Evolutionary conservation across 192 early-diverging fungal genomes (phyloP).

Genomic region (Dissophora globulifera): DNA sequence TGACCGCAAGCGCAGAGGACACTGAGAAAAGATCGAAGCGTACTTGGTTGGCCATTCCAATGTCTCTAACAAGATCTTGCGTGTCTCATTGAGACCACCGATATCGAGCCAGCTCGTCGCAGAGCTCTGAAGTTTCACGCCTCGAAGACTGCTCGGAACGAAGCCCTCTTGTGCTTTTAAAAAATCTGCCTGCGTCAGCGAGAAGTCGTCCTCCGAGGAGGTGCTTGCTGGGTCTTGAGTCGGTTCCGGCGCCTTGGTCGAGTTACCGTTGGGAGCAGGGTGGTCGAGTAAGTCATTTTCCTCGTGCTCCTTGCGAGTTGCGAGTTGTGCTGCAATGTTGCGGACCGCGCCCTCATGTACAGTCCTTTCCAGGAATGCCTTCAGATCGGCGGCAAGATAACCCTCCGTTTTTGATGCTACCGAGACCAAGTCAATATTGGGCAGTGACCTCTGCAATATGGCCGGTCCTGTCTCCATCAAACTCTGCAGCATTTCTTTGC

Average conservation of each 20-base stretch:
- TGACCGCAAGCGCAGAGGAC: conserved; percentile 89
- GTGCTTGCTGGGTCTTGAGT: background rate
- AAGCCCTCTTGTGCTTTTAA: conserved; percentile 78
- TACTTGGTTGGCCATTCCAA: conserved; percentile 96
- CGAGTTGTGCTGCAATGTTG: conserved; percentile 55
- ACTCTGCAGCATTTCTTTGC: conserved; percentile 79
- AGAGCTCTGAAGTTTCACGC: conserved; percentile 81
- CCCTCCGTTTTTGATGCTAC: conserved; percentile 88
- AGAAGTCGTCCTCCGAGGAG: conserved; percentile 39
- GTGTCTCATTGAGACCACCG: conserved; percentile 85
- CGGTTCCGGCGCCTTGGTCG: too few relatives aligned
- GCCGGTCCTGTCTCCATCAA: conserved; percentile 68
- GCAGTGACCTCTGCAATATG: conserved; percentile 57
- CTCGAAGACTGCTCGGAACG: conserved; percentile 81
- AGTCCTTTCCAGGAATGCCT: conserved; percentile 80
- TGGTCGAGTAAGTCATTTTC: background rate
- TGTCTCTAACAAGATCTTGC: conserved; percentile 87
- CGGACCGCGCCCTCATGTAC: conserved; percentile 84
- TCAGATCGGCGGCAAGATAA: conserved; percentile 84
- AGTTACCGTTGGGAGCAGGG: background rate
- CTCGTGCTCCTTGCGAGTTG: conserved; percentile 22
- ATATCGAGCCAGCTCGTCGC: conserved; percentile 88
- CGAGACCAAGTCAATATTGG: conserved; percentile 73
- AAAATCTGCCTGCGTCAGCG: conserved; percentile 74
- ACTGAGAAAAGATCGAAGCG: conserved; percentile 88